Evolutionary conservation across 306 rosid species (phyloP).

Genomic region (Glycyrrhiza uralensis): DNA sequence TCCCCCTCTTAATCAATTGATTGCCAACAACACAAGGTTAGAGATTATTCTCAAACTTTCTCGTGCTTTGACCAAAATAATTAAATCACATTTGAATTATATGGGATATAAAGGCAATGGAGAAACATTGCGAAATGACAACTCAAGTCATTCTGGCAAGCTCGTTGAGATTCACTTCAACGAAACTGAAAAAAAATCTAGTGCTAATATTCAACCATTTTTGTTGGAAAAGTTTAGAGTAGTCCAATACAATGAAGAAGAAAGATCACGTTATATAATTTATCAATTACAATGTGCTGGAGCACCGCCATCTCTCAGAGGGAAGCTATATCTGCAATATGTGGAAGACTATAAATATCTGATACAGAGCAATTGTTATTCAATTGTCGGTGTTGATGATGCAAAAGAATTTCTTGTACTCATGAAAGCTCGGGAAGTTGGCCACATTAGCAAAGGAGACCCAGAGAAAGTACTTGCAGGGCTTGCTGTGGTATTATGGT

Average conservation of each 20-base stretch:
- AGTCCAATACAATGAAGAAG: conserved; percentile 95
- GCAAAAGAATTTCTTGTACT: conserved; percentile 78
- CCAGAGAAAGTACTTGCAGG: conserved; percentile 91
- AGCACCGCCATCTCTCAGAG: conserved; percentile 75
- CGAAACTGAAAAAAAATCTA: conserved; percentile 95
- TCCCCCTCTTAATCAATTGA: conserved; percentile 35
- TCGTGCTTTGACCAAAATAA: conserved; percentile 45
- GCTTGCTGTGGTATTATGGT: conserved; percentile 99
- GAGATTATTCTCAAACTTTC: conserved; percentile 57
- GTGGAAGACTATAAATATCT: conserved; percentile 80
- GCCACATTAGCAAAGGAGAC: conserved; percentile 81
- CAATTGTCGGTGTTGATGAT: conserved; percentile 75
- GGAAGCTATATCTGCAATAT: conserved; percentile 68
- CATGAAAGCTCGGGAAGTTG: conserved; percentile 90
- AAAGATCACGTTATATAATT: conserved; percentile 96
- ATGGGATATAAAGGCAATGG: conserved; percentile 45
- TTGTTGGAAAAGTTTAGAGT: conserved; percentile 99
- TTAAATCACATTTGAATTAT: conserved; percentile 44
- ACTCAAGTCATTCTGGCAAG: too few relatives aligned
- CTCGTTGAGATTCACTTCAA: conserved; percentile 97
- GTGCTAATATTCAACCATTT: conserved; percentile 96
- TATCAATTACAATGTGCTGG: conserved; percentile 99
- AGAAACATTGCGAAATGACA: too few relatives aligned
- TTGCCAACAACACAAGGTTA: conserved; percentile 36
- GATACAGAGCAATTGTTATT: conserved; percentile 81